Evolutionary conservation across 2,329 filamentous ascomycete species (phyloP), one percentile per base, ranked within the genome.

Genomic region (Aspergillaceae sp.): DNA sequence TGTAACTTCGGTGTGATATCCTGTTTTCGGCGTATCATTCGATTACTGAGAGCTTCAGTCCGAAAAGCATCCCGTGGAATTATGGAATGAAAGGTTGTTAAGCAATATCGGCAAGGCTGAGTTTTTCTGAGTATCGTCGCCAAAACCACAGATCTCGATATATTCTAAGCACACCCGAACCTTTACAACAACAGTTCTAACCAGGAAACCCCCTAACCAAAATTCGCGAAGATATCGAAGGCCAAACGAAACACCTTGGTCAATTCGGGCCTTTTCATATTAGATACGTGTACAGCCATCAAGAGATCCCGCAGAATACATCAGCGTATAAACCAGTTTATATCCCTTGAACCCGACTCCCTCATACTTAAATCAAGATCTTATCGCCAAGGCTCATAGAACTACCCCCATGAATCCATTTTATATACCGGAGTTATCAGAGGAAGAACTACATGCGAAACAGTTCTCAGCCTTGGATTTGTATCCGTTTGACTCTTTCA

Each of bases 181-280:
- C 55, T 69, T 10, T 53, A 56, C 19, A 47, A 50, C 7, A 57
- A 58, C 2, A 57, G 66, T 19, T 19, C 19, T 19, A 19, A 19
- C 19, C 19, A 19, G 51, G 57, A 3, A 58, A 68, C 29, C 55
- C 41, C 10, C 50, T 48, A 37, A 29, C 33, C 10, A 40, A 53
- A 19, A 49, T 56, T 6, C 11, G 48, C 7, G 41, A 49, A 26
- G 55, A 52, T 4, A 61, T 72, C 6, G 61, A 69, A 43, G 56
- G 56, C 0, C 67, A 73, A 48, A 48, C 63, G 29, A 67, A 72
- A 30, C 69, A 72, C 47, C 72, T 72, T 43, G 66, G 19, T 71
- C 44, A 70, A 71, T 41, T 61, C 71, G 5, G 66, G 64, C 33
- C 57, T 19, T 19, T 73, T 5, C 70, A 73, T 42, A 70, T 73